phyloP scores from a whole-genome alignment of 2,329 filamentous ascomycete genomes.

The Aspergillus transmontanensis region DNA sequence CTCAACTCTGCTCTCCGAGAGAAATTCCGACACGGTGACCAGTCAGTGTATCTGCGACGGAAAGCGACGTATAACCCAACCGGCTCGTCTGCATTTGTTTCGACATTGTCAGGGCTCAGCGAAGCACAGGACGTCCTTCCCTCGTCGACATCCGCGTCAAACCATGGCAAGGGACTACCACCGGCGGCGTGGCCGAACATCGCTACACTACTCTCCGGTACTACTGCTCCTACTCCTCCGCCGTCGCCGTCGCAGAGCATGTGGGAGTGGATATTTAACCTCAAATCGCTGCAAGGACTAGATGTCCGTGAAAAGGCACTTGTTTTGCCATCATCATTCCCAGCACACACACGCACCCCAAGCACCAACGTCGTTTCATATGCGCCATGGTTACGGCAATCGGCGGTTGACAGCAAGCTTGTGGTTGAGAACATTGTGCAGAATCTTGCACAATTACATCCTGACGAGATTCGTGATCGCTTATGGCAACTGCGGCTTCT shows the following conservation, averaged over 20 bases:
- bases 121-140: slow-evolving; percentile 53
- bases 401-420: slow-evolving; percentile 71
- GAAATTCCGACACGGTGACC: slow-evolving; percentile 65
- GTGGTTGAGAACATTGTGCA: slow-evolving; percentile 59
- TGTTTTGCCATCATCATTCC: slow-evolving; percentile 55
- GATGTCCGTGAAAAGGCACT: slow-evolving; percentile 68
- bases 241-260: slow-evolving; percentile 46
- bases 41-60: slow-evolving; percentile 73
- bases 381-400: slow-evolving; percentile 57
- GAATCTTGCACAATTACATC: slow-evolving; percentile 33
- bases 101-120: slow-evolving; percentile 74
- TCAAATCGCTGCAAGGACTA: slow-evolving; percentile 57
- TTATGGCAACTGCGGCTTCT: slow-evolving; percentile 65
- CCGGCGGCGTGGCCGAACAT: slow-evolving; percentile 27
- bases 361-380: slow-evolving; percentile 49
- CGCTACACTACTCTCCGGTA: slow-evolving; percentile 23
- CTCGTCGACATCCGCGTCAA: slow-evolving; percentile 26
- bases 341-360: slow-evolving; percentile 30
- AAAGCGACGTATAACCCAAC: slow-evolving; percentile 66
- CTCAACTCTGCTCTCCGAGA: slow-evolving; percentile 62
- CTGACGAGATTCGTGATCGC: slow-evolving; percentile 56
- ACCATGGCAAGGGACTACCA: slow-evolving; percentile 28
- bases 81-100: slow-evolving; percentile 66
- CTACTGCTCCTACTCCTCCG: slow-evolving; percentile 25
- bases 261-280: slow-evolving; percentile 74